phyloP scores from a whole-genome alignment of 768 basidiomycete species.

The Vararia minispora region DNA sequence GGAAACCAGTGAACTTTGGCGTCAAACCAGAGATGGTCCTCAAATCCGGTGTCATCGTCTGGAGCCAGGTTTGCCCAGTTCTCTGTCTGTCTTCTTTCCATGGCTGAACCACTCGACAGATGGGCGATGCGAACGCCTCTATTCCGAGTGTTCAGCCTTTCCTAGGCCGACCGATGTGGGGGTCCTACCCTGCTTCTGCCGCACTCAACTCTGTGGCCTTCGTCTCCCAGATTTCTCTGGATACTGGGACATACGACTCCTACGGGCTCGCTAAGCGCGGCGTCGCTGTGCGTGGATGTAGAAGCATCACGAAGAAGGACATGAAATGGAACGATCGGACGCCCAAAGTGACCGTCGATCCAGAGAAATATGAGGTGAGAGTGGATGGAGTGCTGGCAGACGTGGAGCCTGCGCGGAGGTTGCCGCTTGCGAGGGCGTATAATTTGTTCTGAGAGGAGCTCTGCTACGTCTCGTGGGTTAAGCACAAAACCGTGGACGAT shows the following conservation, averaged over 20 bases:
- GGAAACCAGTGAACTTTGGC: conserved; percentile 93
- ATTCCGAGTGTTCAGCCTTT: conserved; percentile 94
- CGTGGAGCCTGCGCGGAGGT: conserved; percentile 55
- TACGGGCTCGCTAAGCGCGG: conserved; percentile 65
- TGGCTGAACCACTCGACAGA: no score
- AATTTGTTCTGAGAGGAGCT: conserved; percentile 84
- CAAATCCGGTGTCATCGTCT: conserved; percentile 89
- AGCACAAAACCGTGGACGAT: no score
- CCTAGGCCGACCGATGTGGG: conserved; percentile 91
- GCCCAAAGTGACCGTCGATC: conserved; percentile 83
- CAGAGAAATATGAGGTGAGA: conserved; percentile 81
- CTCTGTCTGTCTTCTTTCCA: conserved; percentile 5
- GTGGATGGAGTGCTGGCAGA: conserved; percentile 74
- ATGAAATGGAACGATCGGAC: conserved; percentile 89
- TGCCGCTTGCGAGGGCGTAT: conserved; percentile 64
- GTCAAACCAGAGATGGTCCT: conserved; percentile 88
- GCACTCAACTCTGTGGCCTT: conserved; percentile 80
- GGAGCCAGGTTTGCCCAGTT: conserved; percentile 53
- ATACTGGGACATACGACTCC: conserved; percentile 41
- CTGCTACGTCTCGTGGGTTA: no score
- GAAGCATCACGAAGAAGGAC: conserved; percentile 67
- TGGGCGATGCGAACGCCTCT: conserved; percentile 95
- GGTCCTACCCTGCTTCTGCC: conserved; percentile 61
- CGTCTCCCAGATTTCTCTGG: conserved; percentile 67
- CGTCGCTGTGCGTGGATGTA: conserved; percentile 68